Percentiles rank a stretch among this genome's conserved stretches.
These are phyloP conservation scores for Syzygium aqueum DNA, from an alignment of 345 rosid species.

Conservation along the genomic window DNA sequence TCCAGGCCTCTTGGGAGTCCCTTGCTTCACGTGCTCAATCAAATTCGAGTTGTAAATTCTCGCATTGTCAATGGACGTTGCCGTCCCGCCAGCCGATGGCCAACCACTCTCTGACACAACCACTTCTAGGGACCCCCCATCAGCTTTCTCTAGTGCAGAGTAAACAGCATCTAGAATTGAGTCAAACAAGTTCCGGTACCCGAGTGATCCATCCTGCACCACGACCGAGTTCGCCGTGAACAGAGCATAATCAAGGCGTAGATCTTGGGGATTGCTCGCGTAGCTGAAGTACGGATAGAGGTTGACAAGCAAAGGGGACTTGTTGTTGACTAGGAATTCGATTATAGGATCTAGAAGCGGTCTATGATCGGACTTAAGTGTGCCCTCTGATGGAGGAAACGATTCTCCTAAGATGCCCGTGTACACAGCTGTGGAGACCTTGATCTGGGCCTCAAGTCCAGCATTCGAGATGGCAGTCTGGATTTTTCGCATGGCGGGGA, in stretches of 20 bases:
- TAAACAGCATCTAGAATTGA: constrained; percentile 41
- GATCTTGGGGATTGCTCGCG: neutral
- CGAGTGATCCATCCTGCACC: constrained; percentile 1
- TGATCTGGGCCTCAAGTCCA: constrained; percentile 25
- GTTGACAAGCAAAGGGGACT: constrained; percentile 36
- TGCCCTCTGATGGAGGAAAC: constrained; percentile 14
- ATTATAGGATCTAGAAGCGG: constrained; percentile 23
- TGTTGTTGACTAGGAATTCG: constrained; percentile 22
- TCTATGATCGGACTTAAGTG: constrained; percentile 2
- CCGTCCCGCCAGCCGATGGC: constrained; percentile 41
- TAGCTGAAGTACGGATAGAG: constrained; percentile 34
- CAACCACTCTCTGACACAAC: constrained; percentile 66
- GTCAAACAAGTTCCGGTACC: constrained; percentile 41
- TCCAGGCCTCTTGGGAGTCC: constrained; percentile 37
- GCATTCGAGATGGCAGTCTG: constrained; percentile 17
- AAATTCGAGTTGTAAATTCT: constrained; percentile 40
- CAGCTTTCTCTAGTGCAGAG: constrained; percentile 43
- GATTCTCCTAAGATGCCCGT: neutral
- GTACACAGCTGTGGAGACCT: constrained; percentile 26
- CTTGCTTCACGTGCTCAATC: constrained; percentile 39
- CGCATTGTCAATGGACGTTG: constrained; percentile 30
- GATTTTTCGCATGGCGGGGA: constrained; percentile 44
- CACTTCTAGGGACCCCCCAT: constrained; percentile 33
- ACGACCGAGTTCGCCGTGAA: constrained; percentile 7
- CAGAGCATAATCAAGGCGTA: constrained; percentile 27